Evolutionary conservation across 106 monocot genomes (phyloP), one percentile per base, ranked within the genome.

Genomic region (Vanilla planifolia): DNA sequence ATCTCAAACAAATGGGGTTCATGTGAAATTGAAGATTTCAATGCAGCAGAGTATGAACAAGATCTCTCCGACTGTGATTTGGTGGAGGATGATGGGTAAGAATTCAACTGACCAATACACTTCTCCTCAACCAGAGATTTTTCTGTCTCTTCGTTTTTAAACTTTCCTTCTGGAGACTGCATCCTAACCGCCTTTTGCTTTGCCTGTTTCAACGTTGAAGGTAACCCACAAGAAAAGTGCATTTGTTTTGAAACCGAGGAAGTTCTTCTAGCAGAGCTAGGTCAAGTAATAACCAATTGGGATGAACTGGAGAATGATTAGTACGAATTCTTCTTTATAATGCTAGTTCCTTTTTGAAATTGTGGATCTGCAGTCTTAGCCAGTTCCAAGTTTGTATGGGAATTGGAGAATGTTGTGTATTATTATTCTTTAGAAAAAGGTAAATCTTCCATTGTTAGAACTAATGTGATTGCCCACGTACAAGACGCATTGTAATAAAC

Each of bases 121-220:
- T 41, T 47, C 63, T 39, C 71, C 42, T 57, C 62, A 48, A 14
- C 29, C 60, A 66, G 64, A 8, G 28, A 5, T 42, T 27, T 71
- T 65, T 37, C 20, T 2, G 63, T 60, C 32, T 22, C 55, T 26
- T 51, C 15, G 56, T 71, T 75, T 30, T 73, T 68, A 32, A 75
- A 61, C 64, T 77, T 85, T 59, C 80, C 89, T 33, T 82, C 83
- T 62, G 63, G 83, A 66, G n/a, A n/a, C n/a, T n/a, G n/a, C n/a
- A n/a, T n/a, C n/a, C n/a, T n/a, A n/a, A n/a, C n/a, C n/a, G n/a
- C n/a, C n/a, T n/a, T n/a, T n/a, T n/a, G n/a, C n/a, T n/a, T n/a
- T n/a, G n/a, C n/a, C n/a, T n/a, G n/a, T n/a, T n/a, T n/a, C n/a
- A n/a, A n/a, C n/a, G n/a, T n/a, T n/a, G n/a, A n/a, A n/a, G n/a